Conservation (phyloP, 139 green algal species). For the Tetradesmus lagerheimii region DNA sequence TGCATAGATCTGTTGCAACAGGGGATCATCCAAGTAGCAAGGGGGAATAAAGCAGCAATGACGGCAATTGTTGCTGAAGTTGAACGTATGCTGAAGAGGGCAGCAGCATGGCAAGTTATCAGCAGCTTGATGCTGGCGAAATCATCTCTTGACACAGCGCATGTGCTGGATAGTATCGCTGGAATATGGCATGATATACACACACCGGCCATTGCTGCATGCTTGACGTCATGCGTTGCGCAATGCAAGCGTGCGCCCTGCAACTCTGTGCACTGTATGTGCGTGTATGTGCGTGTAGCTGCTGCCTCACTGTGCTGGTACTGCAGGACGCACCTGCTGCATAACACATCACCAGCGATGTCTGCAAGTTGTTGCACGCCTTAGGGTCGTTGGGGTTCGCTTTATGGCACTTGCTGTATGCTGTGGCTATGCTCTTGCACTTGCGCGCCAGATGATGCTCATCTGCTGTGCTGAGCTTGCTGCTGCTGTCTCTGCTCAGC, state of each 20-base stretch:
- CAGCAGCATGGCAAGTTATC: too few species aligned
- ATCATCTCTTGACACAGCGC: too few species aligned
- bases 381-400: conserved; percentile 23
- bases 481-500: conserved; percentile 1
- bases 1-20: conserved; percentile 14
- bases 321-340: not conserved
- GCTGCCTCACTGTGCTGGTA: not conserved
- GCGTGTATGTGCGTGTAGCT: not conserved
- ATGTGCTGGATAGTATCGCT: too few species aligned
- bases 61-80: not conserved
- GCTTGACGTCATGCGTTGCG: too few species aligned
- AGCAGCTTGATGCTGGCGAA: too few species aligned
- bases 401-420: conserved; percentile 24
- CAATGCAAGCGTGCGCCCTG: too few species aligned
- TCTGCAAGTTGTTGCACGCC: conserved; percentile 39
- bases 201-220: too few species aligned
- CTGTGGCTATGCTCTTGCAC: conserved; percentile 10
- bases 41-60: too few species aligned
- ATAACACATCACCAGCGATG: conserved; percentile 42
- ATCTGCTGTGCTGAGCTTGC: conserved; percentile 10
- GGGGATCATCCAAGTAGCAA: not conserved
- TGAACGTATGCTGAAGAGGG: too few species aligned
- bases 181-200: too few species aligned
- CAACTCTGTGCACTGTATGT: too few species aligned
- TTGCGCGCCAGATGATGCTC: conserved; percentile 4